phyloP scores from a whole-genome alignment of 768 basidiomycete genomes.

The Chalciporus pseudorubinellus region DNA sequence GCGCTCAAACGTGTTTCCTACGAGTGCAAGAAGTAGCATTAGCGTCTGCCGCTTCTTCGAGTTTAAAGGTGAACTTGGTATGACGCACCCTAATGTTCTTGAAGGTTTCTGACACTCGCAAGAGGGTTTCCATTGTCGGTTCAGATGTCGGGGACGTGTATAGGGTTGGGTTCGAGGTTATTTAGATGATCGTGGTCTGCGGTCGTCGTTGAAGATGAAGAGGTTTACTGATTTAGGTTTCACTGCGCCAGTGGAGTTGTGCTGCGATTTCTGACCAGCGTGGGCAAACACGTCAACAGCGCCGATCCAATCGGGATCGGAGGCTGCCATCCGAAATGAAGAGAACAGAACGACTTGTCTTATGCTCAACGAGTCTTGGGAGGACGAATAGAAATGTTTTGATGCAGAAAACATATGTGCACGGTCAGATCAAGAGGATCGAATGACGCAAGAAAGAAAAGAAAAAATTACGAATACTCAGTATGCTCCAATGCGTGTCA shows the following conservation, averaged over 20 bases:
- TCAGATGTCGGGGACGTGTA: slow-evolving; percentile 1
- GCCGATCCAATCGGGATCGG: no score
- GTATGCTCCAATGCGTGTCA: no score
- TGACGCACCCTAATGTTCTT: slow-evolving; percentile 65
- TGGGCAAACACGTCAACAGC: no score
- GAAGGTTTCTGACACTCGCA: slow-evolving; percentile 67
- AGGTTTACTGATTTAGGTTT: background rate
- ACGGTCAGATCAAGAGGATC: no score
- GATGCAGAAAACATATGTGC: no score
- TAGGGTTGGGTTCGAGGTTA: background rate
- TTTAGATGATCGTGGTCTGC: background rate
- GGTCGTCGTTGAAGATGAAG: background rate
- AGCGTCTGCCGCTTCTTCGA: background rate
- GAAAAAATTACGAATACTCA: no score
- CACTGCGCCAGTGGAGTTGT: background rate
- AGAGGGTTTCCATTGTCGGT: slow-evolving; percentile 59
- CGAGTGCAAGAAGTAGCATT: background rate
- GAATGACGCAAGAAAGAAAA: no score
- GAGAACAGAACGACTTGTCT: no score
- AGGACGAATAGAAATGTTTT: no score
- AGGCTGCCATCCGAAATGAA: no score
- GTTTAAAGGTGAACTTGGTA: background rate
- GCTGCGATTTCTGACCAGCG: no score
- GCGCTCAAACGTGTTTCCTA: slow-evolving; percentile 81
- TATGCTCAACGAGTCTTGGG: no score